Evolutionary conservation across 1,284 basidiomycete species (phyloP).

Genomic region (Rhodofomes roseus): DNA sequence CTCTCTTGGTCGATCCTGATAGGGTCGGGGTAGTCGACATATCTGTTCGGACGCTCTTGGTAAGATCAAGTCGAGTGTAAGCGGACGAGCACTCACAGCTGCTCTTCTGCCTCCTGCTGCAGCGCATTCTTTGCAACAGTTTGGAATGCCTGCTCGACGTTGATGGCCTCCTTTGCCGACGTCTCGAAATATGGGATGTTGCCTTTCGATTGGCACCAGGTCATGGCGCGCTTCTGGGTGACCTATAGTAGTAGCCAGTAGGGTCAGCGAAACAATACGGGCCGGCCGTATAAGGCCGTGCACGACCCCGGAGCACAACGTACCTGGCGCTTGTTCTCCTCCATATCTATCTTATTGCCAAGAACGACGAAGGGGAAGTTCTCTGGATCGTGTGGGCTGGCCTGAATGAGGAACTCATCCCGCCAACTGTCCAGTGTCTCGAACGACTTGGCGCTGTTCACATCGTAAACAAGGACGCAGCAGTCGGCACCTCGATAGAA

Average conservation of each 20-base stretch:
- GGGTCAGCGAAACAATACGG: background rate
- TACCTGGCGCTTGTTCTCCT: conserved; percentile 98
- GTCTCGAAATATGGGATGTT: conserved; percentile 99
- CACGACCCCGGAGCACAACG: background rate
- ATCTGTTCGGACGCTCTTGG: conserved; percentile 45
- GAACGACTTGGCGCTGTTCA: conserved; percentile 97
- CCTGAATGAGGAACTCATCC: conserved; percentile 97
- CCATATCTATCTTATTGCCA: conserved; percentile 99
- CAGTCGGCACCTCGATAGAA: conserved; percentile 99
- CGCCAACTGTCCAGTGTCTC: conserved; percentile 98
- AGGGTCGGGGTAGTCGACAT: conserved; percentile 98
- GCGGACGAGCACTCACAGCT: conserved; percentile 61
- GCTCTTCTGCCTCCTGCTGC: conserved; percentile 95
- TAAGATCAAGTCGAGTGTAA: background rate
- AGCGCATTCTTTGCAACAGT: conserved; percentile 98
- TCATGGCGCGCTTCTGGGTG: conserved; percentile 99
- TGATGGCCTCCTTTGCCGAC: conserved; percentile 99
- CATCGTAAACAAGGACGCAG: conserved; percentile 98
- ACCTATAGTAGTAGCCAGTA: conserved; percentile 50
- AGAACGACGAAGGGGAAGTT: conserved; percentile 99
- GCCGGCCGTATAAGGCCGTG: background rate
- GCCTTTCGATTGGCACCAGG: conserved; percentile 99
- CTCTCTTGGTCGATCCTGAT: conserved; percentile 95
- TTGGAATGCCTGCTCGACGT: conserved; percentile 99
- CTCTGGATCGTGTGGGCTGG: conserved; percentile 97